Percentiles rank a stretch among this genome's conserved stretches.
Conservation (phyloP, 805 yeast genomes). For the Ogataea populi-albae region DNA sequence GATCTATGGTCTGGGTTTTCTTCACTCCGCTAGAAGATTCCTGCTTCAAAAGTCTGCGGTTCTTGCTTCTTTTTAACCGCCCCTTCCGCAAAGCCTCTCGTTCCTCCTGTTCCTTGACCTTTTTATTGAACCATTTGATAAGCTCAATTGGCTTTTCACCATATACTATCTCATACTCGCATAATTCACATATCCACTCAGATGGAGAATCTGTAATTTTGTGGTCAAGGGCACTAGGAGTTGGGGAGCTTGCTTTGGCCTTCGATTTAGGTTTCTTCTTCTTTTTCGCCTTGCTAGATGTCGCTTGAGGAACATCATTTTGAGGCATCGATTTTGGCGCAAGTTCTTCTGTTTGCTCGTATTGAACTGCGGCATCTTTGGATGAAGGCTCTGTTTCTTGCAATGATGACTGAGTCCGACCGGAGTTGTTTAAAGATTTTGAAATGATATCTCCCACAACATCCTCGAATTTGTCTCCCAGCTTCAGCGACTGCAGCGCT, state of each 20-base stretch:
- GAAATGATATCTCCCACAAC: constrained; percentile 19
- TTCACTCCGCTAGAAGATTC: constrained; percentile 5
- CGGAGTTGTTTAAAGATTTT: constrained; percentile 17
- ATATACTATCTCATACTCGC: constrained; percentile 48
- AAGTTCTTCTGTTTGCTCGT: too few relatives aligned
- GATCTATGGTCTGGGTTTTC: background rate
- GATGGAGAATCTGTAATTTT: too few relatives aligned
- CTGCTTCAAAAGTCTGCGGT: background rate
- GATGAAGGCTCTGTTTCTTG: background rate
- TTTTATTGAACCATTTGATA: constrained; percentile 43
- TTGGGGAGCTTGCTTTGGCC: constrained; percentile 19
- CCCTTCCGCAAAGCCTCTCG: constrained; percentile 19
- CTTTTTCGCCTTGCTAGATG: constrained; percentile 19
- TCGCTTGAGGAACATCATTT: too few relatives aligned
- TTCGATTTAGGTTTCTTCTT: constrained; percentile 4
- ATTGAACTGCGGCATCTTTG: too few relatives aligned
- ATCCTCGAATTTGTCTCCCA: constrained; percentile 20
- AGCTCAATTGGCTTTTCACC: constrained; percentile 45
- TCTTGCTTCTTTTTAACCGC: constrained; percentile 12
- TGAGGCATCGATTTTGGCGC: too few relatives aligned
- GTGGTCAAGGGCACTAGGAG: too few relatives aligned
- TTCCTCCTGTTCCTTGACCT: constrained; percentile 34
- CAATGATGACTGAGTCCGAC: constrained; percentile 6
- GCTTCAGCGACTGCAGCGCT: constrained; percentile 25
- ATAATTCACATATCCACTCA: constrained; percentile 42